Conservation (phyloP, 163 green algal genomes). For the Chlamydomonas reinhardtii region DNA sequence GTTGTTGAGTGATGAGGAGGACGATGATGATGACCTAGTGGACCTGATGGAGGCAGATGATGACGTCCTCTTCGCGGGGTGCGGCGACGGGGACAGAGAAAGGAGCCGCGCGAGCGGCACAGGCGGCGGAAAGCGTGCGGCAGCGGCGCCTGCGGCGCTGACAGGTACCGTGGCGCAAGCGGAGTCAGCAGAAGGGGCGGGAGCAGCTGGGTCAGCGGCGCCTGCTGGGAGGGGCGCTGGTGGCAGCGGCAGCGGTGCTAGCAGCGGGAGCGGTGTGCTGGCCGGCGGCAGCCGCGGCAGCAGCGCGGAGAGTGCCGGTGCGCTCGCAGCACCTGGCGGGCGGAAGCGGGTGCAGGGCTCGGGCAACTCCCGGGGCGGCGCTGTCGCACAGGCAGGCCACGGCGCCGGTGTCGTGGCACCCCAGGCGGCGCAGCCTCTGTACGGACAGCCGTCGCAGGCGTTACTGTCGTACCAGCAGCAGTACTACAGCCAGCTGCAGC, state of each 20-base stretch:
- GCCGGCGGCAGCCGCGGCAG: not conserved
- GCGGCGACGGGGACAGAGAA: too few relatives aligned
- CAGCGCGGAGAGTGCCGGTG: too few relatives aligned
- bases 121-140: too few relatives aligned
- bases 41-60: conserved; percentile 47
- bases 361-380: too few relatives aligned
- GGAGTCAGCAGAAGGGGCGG: too few relatives aligned
- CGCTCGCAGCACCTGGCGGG: too few relatives aligned
- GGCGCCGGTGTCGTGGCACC: not conserved
- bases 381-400: too few relatives aligned
- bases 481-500: not conserved
- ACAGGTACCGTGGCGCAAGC: not conserved
- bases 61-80: conserved; percentile 8
- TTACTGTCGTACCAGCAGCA: not conserved
- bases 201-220: too few relatives aligned
- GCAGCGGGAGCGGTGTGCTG: not conserved
- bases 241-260: not conserved
- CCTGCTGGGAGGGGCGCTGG: not conserved
- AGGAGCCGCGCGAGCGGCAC: too few relatives aligned
- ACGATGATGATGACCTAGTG: conserved; percentile 25
- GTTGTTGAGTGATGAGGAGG: conserved; percentile 19
- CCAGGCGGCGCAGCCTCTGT: not conserved
- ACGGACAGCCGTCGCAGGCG: not conserved
- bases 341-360: too few relatives aligned
- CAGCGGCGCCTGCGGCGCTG: too few relatives aligned